These are phyloP conservation scores for Xylaria palmicola DNA, from an alignment of 495 filamentous ascomycete species.

Conservation along the genomic window DNA sequence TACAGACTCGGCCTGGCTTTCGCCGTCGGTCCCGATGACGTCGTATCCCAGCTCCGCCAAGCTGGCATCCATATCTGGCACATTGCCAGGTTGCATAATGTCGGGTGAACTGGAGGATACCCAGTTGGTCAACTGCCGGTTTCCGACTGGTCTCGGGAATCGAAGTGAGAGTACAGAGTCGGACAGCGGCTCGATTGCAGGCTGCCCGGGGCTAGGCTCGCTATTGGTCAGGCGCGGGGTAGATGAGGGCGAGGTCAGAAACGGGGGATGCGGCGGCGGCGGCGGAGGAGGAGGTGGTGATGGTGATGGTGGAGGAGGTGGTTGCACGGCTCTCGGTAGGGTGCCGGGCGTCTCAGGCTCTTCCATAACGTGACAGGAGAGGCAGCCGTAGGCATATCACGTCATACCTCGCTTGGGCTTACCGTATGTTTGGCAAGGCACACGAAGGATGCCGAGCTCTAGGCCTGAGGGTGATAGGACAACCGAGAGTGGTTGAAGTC, in stretches of 20 bases:
- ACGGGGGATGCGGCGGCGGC: background rate
- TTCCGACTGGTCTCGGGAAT: conserved; percentile 50
- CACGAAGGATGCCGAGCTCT: conserved; percentile 25
- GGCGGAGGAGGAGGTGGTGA: too few relatives aligned
- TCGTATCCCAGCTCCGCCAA: conserved; percentile 59
- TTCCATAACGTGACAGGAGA: conserved; percentile 46
- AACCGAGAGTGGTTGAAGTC: too few relatives aligned
- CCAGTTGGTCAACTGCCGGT: conserved; percentile 51
- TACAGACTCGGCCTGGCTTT: conserved; percentile 43
- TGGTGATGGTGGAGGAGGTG: too few relatives aligned
- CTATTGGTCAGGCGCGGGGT: conserved; percentile 14
- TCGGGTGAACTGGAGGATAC: conserved; percentile 49
- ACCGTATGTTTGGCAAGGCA: conserved; percentile 26
- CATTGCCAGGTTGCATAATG: conserved; percentile 44
- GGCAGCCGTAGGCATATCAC: conserved; percentile 35
- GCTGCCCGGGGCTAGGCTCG: conserved; percentile 17
- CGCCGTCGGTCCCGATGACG: conserved; percentile 52
- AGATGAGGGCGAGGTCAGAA: background rate
- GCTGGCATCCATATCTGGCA: conserved; percentile 41
- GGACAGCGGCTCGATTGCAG: conserved; percentile 21
- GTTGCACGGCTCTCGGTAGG: conserved; percentile 26
- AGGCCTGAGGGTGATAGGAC: conserved; percentile 13
- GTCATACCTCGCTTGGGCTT: conserved; percentile 35
- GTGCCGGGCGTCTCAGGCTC: conserved; percentile 29
- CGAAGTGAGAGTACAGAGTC: conserved; percentile 43